Percentiles rank a stretch among this genome's conserved stretches.
These are phyloP conservation scores for Sarocladiaceae sp. DNA, from an alignment of 2,329 filamentous ascomycete genomes.

Conservation along the genomic window DNA sequence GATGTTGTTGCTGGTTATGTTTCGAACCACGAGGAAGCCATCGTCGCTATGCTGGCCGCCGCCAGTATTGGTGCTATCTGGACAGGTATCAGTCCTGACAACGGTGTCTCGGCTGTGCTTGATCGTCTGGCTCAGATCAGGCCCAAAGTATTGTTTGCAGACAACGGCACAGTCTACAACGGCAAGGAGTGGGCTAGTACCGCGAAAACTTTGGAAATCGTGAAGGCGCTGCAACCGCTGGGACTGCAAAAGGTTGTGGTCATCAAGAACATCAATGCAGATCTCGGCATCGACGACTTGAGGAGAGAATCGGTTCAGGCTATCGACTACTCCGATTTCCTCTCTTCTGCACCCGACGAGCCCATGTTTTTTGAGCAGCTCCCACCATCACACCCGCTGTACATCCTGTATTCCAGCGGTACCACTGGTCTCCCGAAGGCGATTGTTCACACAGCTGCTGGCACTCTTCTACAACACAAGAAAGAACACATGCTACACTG, in stretches of 20 bases:
- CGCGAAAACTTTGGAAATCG: slow-evolving; percentile 75
- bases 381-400: slow-evolving; percentile 80
- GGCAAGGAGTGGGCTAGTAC: slow-evolving; percentile 81
- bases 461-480: slow-evolving; percentile 92
- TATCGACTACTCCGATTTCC: slow-evolving; percentile 41
- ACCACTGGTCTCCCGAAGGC: slow-evolving; percentile 87
- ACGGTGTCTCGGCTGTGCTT: slow-evolving; percentile 83
- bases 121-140: slow-evolving; percentile 84
- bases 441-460: slow-evolving; percentile 87
- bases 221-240: slow-evolving; percentile 52
- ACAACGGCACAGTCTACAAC: slow-evolving; percentile 88
- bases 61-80: slow-evolving; percentile 82
- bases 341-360: slow-evolving; percentile 36
- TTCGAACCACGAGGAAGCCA: slow-evolving; percentile 82
- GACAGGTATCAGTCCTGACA: slow-evolving; percentile 92
- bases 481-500: slow-evolving; percentile 91
- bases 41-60: slow-evolving; percentile 83
- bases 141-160: slow-evolving; percentile 77
- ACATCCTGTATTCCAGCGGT: slow-evolving; percentile 89
- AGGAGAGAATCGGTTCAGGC: slow-evolving; percentile 33
- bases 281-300: slow-evolving; percentile 38
- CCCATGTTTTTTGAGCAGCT: slow-evolving; percentile 69
- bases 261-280: slow-evolving; percentile 59
- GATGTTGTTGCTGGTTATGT: slow-evolving; percentile 71
- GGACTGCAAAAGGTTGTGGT: slow-evolving; percentile 69